These are phyloP conservation scores for Blakeslea trispora DNA, from an alignment of 371 early-diverging fungal genomes.

Conservation along the genomic window DNA sequence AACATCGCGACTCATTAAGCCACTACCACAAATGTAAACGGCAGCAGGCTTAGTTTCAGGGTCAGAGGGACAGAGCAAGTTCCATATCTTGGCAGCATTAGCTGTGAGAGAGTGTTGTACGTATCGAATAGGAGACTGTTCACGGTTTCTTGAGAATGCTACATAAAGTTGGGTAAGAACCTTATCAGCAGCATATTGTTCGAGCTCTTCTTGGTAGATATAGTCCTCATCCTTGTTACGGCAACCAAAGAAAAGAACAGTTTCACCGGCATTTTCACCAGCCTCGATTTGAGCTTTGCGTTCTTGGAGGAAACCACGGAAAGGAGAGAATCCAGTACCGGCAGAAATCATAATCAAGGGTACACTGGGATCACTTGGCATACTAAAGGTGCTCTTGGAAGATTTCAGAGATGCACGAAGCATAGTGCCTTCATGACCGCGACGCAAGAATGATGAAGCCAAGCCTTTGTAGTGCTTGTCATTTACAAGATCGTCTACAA, in stretches of 20 bases:
- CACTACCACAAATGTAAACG: slow-evolving; percentile 49
- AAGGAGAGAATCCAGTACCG: slow-evolving; percentile 91
- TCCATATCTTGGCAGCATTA: slow-evolving; percentile 39
- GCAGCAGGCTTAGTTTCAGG: slow-evolving; percentile 22
- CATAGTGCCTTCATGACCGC: slow-evolving; percentile 1
- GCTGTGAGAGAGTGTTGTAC: slow-evolving; percentile 49
- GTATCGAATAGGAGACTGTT: slow-evolving; percentile 35
- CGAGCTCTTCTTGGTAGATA: slow-evolving; percentile 70
- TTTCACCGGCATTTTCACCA: slow-evolving; percentile 23
- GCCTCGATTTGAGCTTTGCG: slow-evolving; percentile 31
- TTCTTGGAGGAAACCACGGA: slow-evolving; percentile 76
- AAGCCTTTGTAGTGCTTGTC: slow-evolving; percentile 46
- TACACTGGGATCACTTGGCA: slow-evolving; percentile 37
- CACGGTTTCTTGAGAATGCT: slow-evolving; percentile 68
- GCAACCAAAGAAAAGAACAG: slow-evolving; percentile 81
- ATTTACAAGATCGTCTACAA: slow-evolving; percentile 46
- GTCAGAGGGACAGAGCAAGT: slow-evolving; percentile 24
- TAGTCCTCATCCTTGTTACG: slow-evolving; percentile 72
- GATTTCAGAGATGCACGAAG: slow-evolving; percentile 46
- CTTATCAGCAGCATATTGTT: slow-evolving; percentile 47
- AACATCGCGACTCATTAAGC: slow-evolving; percentile 51
- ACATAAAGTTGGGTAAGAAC: slow-evolving; percentile 57
- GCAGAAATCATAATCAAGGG: slow-evolving; percentile 63
- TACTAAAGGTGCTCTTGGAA: slow-evolving; percentile 40
- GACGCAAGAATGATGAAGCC: slow-evolving; percentile 39